phyloP scores from a whole-genome alignment of 2,329 filamentous ascomycete genomes.

The Chaetomium strumarium region DNA sequence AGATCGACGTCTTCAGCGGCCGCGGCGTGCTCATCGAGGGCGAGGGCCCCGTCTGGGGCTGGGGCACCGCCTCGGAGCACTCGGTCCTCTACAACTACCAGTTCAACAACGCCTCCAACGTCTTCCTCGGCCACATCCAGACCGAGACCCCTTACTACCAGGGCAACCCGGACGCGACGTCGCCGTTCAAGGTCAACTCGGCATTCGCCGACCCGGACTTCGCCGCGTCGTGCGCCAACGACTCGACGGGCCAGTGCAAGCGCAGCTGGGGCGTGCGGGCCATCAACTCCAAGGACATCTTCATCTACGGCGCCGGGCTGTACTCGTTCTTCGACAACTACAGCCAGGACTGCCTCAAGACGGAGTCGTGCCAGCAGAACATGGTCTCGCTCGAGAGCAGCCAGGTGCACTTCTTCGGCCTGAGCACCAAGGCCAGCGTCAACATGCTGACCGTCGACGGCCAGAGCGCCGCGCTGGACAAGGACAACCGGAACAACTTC shows the following conservation, averaged over 20 bases:
- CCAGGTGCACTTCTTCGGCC: constrained; percentile 56
- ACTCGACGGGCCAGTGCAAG: constrained; percentile 45
- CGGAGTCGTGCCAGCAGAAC: constrained; percentile 68
- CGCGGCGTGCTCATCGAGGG: constrained; percentile 78
- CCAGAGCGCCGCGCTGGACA: constrained; percentile 45
- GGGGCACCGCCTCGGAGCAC: constrained; percentile 67
- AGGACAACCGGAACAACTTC: constrained; percentile 60
- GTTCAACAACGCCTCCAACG: constrained; percentile 66
- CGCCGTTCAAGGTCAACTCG: constrained; percentile 56
- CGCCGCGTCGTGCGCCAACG: constrained; percentile 43
- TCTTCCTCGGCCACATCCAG: constrained; percentile 81
- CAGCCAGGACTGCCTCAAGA: constrained; percentile 59
- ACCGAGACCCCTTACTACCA: constrained; percentile 88
- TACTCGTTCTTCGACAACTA: constrained; percentile 87
- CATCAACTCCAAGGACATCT: constrained; percentile 59
- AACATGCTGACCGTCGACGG: constrained; percentile 68
- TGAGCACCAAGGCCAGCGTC: constrained; percentile 67
- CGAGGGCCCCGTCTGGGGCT: constrained; percentile 72
- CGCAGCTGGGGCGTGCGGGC: constrained; percentile 75
- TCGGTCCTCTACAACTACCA: constrained; percentile 77
- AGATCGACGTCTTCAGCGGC: constrained; percentile 84
- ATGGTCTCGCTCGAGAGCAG: constrained; percentile 69
- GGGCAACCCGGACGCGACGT: constrained; percentile 67
- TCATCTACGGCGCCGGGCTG: constrained; percentile 66
- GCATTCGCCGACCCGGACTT: constrained; percentile 66